Evolutionary conservation across 1,284 basidiomycete species (phyloP).

Genomic region (Ustilago shanxiensis): DNA sequence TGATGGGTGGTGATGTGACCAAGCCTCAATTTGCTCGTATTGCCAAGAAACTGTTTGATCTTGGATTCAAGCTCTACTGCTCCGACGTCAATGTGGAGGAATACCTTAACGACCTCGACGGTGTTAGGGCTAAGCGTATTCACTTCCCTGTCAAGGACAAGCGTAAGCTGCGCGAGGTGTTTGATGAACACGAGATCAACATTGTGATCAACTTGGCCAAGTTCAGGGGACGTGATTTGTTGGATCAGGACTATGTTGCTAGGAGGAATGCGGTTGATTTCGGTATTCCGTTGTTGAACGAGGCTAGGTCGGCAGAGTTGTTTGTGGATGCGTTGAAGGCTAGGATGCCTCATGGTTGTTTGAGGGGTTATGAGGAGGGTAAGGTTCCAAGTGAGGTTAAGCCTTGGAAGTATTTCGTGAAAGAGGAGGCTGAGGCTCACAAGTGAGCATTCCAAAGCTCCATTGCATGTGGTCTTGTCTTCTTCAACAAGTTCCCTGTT

Average conservation of each 20-base stretch:
- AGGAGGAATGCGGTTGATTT: conserved; percentile 72
- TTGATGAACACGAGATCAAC: conserved; percentile 93
- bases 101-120: conserved; percentile 78
- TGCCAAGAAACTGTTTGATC: conserved; percentile 75
- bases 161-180: conserved; percentile 85
- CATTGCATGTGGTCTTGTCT: too few relatives aligned
- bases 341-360: conserved; percentile 87
- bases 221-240: conserved; percentile 80
- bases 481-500: too few relatives aligned
- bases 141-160: conserved; percentile 98
- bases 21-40: conserved; percentile 85
- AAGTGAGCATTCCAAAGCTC: too few relatives aligned
- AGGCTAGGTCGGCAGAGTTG: conserved; percentile 86
- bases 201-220: conserved; percentile 94
- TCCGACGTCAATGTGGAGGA: conserved; percentile 84
- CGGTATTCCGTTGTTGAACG: conserved; percentile 83
- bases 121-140: conserved; percentile 80
- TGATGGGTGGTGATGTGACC: conserved; percentile 86
- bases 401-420: conserved; percentile 66
- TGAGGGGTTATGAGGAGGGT: conserved; percentile 87
- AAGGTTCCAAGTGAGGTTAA: conserved; percentile 89
- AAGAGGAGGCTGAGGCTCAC: conserved; percentile 30
- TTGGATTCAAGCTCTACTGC: conserved; percentile 94
- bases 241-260: conserved; percentile 97
- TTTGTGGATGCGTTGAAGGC: conserved; percentile 90